These are phyloP conservation scores for Saccharomycopsis fodiens DNA, from an alignment of 805 yeast genomes.

Conservation along the genomic window DNA sequence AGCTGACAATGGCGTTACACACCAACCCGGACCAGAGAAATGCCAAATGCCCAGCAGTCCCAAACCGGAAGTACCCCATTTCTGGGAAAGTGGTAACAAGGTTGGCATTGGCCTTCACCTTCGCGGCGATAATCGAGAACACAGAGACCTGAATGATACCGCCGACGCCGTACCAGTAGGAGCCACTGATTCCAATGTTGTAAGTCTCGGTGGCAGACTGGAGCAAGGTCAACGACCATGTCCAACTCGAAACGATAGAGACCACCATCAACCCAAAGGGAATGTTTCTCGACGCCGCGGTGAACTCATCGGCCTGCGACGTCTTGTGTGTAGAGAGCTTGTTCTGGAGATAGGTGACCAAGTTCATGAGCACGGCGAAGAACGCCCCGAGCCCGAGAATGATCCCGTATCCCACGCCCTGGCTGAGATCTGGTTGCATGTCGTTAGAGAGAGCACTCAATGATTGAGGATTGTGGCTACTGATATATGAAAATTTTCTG, in stretches of 20 bases:
- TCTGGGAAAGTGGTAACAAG: slow-evolving; percentile 36
- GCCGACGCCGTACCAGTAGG: slow-evolving; percentile 26
- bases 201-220: slow-evolving; percentile 29
- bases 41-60: slow-evolving; percentile 33
- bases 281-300: slow-evolving; percentile 38
- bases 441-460: no score
- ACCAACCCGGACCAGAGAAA: slow-evolving; percentile 33
- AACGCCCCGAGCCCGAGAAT: slow-evolving; percentile 79
- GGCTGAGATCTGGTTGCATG: slow-evolving; percentile 40
- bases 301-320: slow-evolving; percentile 32
- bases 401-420: slow-evolving; percentile 82
- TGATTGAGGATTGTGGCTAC: no score
- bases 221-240: slow-evolving; percentile 29
- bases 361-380: slow-evolving; percentile 37
- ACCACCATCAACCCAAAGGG: slow-evolving; percentile 37
- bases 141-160: slow-evolving; percentile 28
- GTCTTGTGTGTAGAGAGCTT: slow-evolving; percentile 28
- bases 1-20: slow-evolving; percentile 34
- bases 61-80: slow-evolving; percentile 34
- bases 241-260: slow-evolving; percentile 37
- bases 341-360: slow-evolving; percentile 31
- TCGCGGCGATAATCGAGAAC: slow-evolving; percentile 31
- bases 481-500: no score
- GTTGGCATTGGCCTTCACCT: slow-evolving; percentile 31
- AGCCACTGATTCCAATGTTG: slow-evolving; percentile 27